These are phyloP conservation scores for Fomitopsis palustris DNA, from an alignment of 1,284 basidiomycete genomes.

Conservation along the genomic window DNA sequence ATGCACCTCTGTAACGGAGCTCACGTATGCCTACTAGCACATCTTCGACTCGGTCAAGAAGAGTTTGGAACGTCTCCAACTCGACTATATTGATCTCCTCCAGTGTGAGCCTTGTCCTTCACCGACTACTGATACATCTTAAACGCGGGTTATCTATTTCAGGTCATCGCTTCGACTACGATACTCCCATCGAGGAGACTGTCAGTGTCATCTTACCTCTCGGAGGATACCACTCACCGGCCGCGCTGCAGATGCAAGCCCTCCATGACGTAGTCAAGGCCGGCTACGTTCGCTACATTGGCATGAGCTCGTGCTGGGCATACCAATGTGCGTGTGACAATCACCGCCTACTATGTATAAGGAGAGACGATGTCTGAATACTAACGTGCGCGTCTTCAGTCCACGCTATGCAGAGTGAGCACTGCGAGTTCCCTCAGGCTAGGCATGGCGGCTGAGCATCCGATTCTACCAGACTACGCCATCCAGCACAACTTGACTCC, in stretches of 20 bases:
- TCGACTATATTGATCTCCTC: conserved; percentile 44
- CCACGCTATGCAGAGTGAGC: conserved; percentile 44
- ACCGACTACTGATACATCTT: background rate
- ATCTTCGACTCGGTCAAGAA: conserved; percentile 43
- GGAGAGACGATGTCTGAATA: too few species aligned
- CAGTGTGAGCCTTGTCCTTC: conserved; percentile 23
- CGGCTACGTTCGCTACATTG: conserved; percentile 65
- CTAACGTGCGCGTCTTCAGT: conserved; percentile 25
- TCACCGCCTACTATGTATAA: too few species aligned
- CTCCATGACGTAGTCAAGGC: conserved; percentile 65
- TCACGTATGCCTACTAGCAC: conserved; percentile 23
- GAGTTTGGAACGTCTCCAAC: conserved; percentile 36
- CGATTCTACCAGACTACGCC: conserved; percentile 32
- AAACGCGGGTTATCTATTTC: background rate
- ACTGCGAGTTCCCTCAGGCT: too few species aligned
- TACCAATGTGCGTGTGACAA: conserved; percentile 22
- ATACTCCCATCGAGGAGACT: conserved; percentile 29
- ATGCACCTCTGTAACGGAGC: too few species aligned
- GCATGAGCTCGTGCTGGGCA: conserved; percentile 46
- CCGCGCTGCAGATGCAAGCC: conserved; percentile 44
- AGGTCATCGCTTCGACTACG: conserved; percentile 28
- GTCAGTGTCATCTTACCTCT: conserved; percentile 12
- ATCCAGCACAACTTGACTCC: conserved; percentile 41
- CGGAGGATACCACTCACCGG: too few species aligned
- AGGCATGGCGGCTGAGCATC: too few species aligned